Evolutionary conservation across 192 early-diverging fungal genomes (phyloP), one percentile per base, ranked within the genome.

Genomic region (Umbelopsis sp.): DNA sequence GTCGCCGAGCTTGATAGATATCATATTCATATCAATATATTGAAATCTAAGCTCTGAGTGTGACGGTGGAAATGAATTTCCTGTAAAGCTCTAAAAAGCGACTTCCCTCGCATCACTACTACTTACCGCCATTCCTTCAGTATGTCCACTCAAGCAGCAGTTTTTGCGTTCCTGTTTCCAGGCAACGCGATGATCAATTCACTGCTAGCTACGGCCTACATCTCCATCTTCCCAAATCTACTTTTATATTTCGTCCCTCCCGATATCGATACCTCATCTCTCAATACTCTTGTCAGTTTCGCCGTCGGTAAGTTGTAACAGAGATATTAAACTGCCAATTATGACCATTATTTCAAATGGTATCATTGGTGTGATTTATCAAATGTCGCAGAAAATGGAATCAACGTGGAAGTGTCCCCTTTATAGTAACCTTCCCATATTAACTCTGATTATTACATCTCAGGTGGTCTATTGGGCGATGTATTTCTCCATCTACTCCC

Each of bases 401-500:
- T 0, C 7, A 41, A 41, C 5, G 38, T n/a, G n/a, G n/a, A n/a
- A n/a, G n/a, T n/a, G n/a, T n/a, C n/a, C n/a, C 31, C 0, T 5
- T 47, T 20, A 47, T n/a, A 47, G 11, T 47, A n/a, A 3, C n/a
- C n/a, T n/a, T n/a, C n/a, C 2, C 14, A 17, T 6, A 49, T 34
- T 34, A 62, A 34, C 56, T 29, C 20, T 34, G 26, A 31, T n/a
- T 14, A 4, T 62, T 62, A 17, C 24, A 20, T 54, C 66, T 44
- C 26, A 74, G 77, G 94, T 72, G 92, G 91, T 11, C 78, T 95
- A 26, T 71, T 95, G 34, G 93, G 94, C 16, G 94, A 95, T 73
- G 94, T 94, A 12, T 92, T 95, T 71, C 75, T 95, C 73, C 94
- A 95, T 71, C 76, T 95, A 51, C 71, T 95, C 45, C 94, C 94